Percentiles rank a stretch among this genome's conserved stretches.
Conservation (phyloP, 768 basidiomycete genomes). For the Hortiboletus flavorubellus region DNA sequence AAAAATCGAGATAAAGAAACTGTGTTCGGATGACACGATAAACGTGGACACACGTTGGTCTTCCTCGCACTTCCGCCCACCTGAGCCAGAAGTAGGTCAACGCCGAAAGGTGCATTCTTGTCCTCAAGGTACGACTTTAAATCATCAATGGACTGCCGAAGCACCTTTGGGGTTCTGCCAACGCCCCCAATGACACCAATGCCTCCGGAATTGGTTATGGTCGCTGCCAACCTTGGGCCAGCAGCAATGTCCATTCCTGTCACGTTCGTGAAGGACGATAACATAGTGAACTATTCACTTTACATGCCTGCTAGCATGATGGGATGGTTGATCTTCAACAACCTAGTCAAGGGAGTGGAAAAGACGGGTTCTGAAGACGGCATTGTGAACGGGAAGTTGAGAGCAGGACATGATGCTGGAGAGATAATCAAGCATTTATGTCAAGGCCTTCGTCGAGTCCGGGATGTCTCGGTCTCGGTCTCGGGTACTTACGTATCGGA, state of each 20-base stretch:
- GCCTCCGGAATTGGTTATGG: conserved; percentile 89
- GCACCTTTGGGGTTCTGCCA: conserved; percentile 67
- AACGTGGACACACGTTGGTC: conserved; percentile 55
- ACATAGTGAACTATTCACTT: neutral
- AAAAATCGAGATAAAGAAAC: neutral
- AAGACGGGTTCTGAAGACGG: conserved; percentile 65
- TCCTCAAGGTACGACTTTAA: conserved; percentile 73
- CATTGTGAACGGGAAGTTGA: conserved; percentile 39
- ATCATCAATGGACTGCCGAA: conserved; percentile 64
- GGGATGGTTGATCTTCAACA: conserved; percentile 79
- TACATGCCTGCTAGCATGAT: conserved; percentile 71
- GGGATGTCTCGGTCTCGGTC: too few relatives aligned
- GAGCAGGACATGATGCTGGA: neutral
- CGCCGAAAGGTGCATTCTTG: conserved; percentile 73
- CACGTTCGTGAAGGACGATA: neutral
- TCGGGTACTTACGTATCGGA: too few relatives aligned
- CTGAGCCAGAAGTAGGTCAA: conserved; percentile 82
- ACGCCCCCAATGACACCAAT: conserved; percentile 88
- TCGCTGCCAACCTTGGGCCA: conserved; percentile 79
- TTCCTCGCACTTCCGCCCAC: conserved; percentile 79
- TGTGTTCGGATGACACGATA: neutral
- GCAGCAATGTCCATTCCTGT: conserved; percentile 78
- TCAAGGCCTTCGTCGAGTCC: too few relatives aligned
- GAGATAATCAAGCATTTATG: neutral
- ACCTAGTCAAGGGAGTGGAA: conserved; percentile 66